A percentile compares a stretch with the other conserved stretches of the same genome.
phyloP scores from a whole-genome alignment of 345 rosid species.

The Syzygium aqueum region DNA sequence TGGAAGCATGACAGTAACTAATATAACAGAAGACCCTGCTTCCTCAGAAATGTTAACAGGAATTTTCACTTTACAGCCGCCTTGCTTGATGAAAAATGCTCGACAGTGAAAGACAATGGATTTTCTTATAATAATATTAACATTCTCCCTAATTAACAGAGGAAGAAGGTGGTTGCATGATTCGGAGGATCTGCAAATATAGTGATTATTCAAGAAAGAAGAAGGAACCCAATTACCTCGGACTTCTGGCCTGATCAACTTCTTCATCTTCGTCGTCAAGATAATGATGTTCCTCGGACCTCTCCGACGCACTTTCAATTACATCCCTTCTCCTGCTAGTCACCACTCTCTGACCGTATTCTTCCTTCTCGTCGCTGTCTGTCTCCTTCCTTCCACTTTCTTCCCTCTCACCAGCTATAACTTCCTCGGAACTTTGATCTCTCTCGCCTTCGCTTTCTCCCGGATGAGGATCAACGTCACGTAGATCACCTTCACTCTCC shows the following conservation, averaged over 20 bases:
- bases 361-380: constrained; percentile 70
- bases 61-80: not conserved
- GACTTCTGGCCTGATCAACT: constrained; percentile 71
- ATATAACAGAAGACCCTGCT: not conserved
- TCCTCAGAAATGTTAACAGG: not conserved
- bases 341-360: constrained; percentile 48
- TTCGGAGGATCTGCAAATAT: not conserved
- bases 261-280: constrained; percentile 76
- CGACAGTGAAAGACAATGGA: not conserved
- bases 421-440: constrained; percentile 75
- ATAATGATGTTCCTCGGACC: constrained; percentile 67
- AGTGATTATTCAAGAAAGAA: not conserved
- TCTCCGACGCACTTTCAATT: constrained; percentile 82
- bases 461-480: constrained; percentile 60
- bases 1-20: not conserved
- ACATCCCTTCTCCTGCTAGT: constrained; percentile 53
- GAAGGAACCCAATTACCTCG: constrained; percentile 30
- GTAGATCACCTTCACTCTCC: constrained; percentile 67
- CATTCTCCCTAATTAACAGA: not conserved
- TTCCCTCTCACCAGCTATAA: constrained; percentile 56
- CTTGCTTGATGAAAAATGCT: not conserved
- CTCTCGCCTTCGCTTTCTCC: constrained; percentile 94
- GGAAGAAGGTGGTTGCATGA: not conserved
- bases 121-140: not conserved
- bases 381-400: constrained; percentile 63